Evolutionary conservation across 129 eudicot species (phyloP).

Genomic region (Erigeron canadensis): DNA sequence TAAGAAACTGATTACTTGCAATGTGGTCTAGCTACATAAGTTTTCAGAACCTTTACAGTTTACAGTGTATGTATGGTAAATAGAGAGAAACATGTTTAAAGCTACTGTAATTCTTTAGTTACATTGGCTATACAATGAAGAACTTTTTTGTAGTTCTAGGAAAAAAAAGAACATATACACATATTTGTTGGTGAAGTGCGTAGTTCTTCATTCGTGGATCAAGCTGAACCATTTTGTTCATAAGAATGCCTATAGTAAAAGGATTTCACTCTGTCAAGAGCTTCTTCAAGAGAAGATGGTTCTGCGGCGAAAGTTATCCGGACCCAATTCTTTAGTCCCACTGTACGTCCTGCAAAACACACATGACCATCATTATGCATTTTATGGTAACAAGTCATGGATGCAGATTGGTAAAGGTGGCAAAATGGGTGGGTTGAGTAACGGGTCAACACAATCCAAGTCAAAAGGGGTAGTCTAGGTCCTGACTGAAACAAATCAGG

Average conservation of each 20-base stretch:
- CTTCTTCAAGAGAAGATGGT: conserved; percentile 83
- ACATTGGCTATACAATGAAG: conserved; percentile 9
- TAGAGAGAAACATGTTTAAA: conserved; percentile 4
- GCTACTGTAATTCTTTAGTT: background rate
- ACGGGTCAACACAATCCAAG: too few relatives aligned
- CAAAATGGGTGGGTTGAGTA: too few relatives aligned
- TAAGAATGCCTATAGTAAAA: conserved; percentile 63
- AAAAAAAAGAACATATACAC: conserved; percentile 20
- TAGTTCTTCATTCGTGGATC: conserved; percentile 16
- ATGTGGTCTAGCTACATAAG: too few relatives aligned
- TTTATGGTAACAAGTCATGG: conserved; percentile 1
- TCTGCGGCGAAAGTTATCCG: conserved; percentile 90
- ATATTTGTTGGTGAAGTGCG: conserved; percentile 9
- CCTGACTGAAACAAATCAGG: too few relatives aligned
- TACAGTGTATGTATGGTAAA: background rate
- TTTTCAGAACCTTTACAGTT: background rate
- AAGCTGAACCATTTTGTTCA: conserved; percentile 28
- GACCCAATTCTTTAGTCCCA: conserved; percentile 86
- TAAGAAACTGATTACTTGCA: background rate
- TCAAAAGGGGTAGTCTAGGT: too few relatives aligned
- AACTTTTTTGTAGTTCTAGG: background rate
- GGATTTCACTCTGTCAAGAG: conserved; percentile 54
- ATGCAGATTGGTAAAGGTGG: background rate
- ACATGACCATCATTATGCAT: background rate
- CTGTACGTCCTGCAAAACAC: conserved; percentile 58